phyloP scores from a whole-genome alignment of 352 stramenopile species.

The Phytophthora fragariae region DNA sequence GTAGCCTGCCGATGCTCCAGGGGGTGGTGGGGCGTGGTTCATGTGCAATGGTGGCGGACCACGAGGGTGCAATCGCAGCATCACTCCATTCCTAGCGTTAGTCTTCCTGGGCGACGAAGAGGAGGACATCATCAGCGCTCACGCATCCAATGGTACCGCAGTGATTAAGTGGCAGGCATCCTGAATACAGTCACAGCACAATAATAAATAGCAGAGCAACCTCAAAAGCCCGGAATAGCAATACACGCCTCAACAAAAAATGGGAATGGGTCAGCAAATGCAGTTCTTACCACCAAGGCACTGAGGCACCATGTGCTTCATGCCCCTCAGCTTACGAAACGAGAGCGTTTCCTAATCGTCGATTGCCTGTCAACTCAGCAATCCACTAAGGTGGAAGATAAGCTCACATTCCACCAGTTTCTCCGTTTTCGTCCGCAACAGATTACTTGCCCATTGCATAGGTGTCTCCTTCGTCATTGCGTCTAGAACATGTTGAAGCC shows the following conservation, averaged over 20 bases:
- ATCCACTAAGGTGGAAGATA: background rate
- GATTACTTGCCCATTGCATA: background rate
- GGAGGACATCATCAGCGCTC: conserved; percentile 15
- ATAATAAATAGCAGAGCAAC: conserved; percentile 8
- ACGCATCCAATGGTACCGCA: background rate
- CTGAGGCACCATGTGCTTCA: conserved; percentile 3
- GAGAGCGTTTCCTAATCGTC: conserved; percentile 17
- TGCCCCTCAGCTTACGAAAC: conserved; percentile 12
- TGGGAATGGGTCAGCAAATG: background rate
- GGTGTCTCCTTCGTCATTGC: background rate
- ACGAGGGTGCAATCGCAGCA: conserved; percentile 31
- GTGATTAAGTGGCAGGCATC: background rate
- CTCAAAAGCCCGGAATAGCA: conserved; percentile 22
- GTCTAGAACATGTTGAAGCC: conserved; percentile 86
- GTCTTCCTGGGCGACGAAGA: conserved; percentile 24
- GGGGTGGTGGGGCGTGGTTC: conserved; percentile 16
- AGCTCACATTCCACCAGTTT: background rate
- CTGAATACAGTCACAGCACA: conserved; percentile 1
- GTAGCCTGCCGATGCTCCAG: conserved; percentile 27
- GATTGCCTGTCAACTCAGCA: conserved; percentile 4
- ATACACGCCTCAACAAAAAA: background rate
- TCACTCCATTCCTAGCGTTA: conserved; percentile 18
- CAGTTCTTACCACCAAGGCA: background rate
- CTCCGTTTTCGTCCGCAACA: conserved; percentile 1
- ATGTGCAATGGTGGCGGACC: conserved; percentile 29